These are phyloP conservation scores for Verticillium tricorpus DNA, from an alignment of 2,329 filamentous ascomycete species.

Conservation along the genomic window DNA sequence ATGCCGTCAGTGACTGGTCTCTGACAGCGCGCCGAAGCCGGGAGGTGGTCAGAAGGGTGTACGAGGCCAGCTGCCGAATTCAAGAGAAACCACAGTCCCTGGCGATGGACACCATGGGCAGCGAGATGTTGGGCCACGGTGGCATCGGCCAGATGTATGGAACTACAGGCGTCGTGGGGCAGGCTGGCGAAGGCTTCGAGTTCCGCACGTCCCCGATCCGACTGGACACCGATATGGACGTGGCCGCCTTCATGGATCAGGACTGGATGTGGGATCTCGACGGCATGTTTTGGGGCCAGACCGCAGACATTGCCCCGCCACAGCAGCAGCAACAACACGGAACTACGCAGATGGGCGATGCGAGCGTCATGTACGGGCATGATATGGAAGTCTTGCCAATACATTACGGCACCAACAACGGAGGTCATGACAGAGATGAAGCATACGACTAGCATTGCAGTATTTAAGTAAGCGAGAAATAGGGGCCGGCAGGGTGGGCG, in stretches of 20 bases:
- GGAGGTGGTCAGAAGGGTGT: slow-evolving; percentile 60
- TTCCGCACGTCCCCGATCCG: slow-evolving; percentile 48
- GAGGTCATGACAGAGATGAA: neutral
- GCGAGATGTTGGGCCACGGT: slow-evolving; percentile 23
- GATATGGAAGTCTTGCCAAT: neutral
- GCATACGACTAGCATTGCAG: neutral
- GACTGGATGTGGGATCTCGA: slow-evolving; percentile 52
- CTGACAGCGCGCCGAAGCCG: slow-evolving; percentile 57
- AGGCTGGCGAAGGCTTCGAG: slow-evolving; percentile 26
- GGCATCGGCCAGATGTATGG: neutral
- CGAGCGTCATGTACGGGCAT: slow-evolving; percentile 12
- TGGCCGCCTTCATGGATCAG: slow-evolving; percentile 50
- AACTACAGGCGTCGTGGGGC: slow-evolving; percentile 20
- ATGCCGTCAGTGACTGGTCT: slow-evolving; percentile 61
- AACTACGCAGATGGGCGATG: slow-evolving; percentile 15
- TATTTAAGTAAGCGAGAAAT: neutral
- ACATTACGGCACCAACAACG: neutral
- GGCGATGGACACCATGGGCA: slow-evolving; percentile 21
- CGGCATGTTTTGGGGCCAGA: slow-evolving; percentile 48
- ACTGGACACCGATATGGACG: slow-evolving; percentile 44
- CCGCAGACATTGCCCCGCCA: neutral
- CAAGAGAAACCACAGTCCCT: slow-evolving; percentile 21
- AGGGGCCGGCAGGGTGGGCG: neutral
- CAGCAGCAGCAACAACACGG: neutral
- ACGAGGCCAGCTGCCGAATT: slow-evolving; percentile 47